phyloP scores from a whole-genome alignment of 208 protist species.

The Trypanosoma vivax region DNA sequence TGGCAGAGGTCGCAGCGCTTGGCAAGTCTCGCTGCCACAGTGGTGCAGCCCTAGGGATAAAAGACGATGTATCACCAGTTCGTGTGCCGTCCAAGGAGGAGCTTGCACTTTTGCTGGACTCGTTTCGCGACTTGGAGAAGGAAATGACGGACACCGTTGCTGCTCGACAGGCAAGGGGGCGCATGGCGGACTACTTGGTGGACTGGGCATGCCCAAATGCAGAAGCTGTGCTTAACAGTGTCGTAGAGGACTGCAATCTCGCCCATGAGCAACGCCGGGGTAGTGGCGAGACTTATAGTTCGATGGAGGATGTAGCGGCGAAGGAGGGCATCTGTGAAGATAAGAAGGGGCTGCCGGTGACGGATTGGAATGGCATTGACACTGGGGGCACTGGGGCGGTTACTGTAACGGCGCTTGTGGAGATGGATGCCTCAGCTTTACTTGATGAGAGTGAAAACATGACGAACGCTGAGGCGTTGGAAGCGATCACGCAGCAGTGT shows the following conservation, averaged over 20 bases:
- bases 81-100: slow-evolving; percentile 28
- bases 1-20: slow-evolving; percentile 18
- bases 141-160: slow-evolving; percentile 1
- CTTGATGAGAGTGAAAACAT: slow-evolving; percentile 12
- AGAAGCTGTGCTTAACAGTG: not conserved
- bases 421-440: slow-evolving; percentile 18
- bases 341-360: not conserved
- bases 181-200: slow-evolving; percentile 14
- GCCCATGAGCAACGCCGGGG: not conserved
- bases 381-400: not conserved
- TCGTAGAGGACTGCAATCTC: slow-evolving; percentile 7
- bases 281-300: not conserved
- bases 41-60: not conserved
- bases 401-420: not conserved
- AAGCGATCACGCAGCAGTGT: slow-evolving; percentile 7
- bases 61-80: not conserved
- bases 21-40: slow-evolving; percentile 1
- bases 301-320: not conserved
- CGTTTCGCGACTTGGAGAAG: slow-evolving; percentile 26
- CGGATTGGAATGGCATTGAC: not conserved
- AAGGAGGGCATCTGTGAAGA: not conserved
- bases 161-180: slow-evolving; percentile 1
- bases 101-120: slow-evolving; percentile 20
- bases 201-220: slow-evolving; percentile 13
- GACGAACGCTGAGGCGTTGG: slow-evolving; percentile 3